phyloP scores from a whole-genome alignment of 768 basidiomycete genomes.

The Tylopilus felleus region DNA sequence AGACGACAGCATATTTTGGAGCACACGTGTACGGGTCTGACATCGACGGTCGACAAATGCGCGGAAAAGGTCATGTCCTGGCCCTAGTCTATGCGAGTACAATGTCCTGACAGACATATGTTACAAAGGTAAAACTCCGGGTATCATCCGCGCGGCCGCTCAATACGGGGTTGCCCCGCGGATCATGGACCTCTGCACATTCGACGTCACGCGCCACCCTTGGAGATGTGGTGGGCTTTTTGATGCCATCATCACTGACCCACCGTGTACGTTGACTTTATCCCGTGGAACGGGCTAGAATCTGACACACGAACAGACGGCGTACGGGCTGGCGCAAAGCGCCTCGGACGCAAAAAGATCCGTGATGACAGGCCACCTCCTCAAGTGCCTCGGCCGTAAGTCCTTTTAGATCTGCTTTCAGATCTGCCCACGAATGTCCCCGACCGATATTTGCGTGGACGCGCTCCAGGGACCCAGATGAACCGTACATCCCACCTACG shows the following conservation, averaged over 20 bases:
- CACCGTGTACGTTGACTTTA: constrained; percentile 65
- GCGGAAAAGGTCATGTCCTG: constrained; percentile 69
- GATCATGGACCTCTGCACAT: constrained; percentile 84
- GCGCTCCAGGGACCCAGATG: constrained; percentile 37
- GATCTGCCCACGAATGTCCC: neutral
- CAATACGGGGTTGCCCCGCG: constrained; percentile 77
- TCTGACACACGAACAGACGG: constrained; percentile 58
- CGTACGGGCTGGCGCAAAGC: constrained; percentile 84
- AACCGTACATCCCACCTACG: constrained; percentile 84
- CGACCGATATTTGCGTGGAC: neutral
- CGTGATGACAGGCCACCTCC: constrained; percentile 27
- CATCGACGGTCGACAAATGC: constrained; percentile 96
- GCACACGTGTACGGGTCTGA: constrained; percentile 87
- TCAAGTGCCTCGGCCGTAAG: constrained; percentile 44
- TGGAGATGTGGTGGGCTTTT: constrained; percentile 88
- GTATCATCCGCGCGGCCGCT: constrained; percentile 73
- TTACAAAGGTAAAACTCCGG: constrained; percentile 46
- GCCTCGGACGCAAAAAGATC: constrained; percentile 64
- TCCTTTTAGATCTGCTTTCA: neutral
- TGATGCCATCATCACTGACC: constrained; percentile 93
- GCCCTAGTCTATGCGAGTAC: neutral
- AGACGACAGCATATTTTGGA: constrained; percentile 89
- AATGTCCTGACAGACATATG: neutral
- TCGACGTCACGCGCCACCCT: constrained; percentile 88
- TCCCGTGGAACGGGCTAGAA: neutral